phyloP scores from a whole-genome alignment of 306 rosid species.

The Vigna trinervia region DNA sequence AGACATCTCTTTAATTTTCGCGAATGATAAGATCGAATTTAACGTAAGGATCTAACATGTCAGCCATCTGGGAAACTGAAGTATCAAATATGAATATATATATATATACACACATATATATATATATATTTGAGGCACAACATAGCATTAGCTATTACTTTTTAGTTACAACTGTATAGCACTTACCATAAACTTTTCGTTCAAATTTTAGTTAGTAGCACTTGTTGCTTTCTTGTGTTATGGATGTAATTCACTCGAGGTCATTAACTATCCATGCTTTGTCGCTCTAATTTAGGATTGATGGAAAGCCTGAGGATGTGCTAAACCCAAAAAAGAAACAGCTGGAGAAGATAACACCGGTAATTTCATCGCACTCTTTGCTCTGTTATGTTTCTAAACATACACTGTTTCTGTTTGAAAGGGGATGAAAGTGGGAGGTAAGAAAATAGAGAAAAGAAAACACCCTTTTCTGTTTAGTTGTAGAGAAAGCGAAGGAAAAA shows the following conservation, averaged over 20 bases:
- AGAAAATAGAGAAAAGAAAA: neutral
- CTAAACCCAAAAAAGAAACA: slow-evolving; percentile 99
- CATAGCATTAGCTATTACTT: neutral
- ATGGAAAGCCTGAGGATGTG: slow-evolving; percentile 97
- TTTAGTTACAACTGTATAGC: slow-evolving; percentile 4
- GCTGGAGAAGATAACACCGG: slow-evolving; percentile 93
- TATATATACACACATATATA: neutral
- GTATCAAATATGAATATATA: neutral
- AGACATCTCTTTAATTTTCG: slow-evolving; percentile 21
- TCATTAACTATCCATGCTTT: slow-evolving; percentile 27
- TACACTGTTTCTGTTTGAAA: neutral
- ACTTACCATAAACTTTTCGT: neutral
- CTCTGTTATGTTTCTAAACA: slow-evolving; percentile 1
- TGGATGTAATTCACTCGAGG: slow-evolving; percentile 12
- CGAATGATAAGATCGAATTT: slow-evolving; percentile 3
- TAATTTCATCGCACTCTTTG: slow-evolving; percentile 34
- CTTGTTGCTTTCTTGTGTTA: slow-evolving; percentile 9
- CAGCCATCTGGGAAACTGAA: neutral
- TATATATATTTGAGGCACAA: too few species aligned
- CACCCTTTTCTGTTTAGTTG: neutral
- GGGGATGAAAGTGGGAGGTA: neutral
- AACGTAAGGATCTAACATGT: neutral
- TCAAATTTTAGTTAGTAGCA: slow-evolving; percentile 20
- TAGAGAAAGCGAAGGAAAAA: neutral
- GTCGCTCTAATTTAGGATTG: slow-evolving; percentile 60